Evolutionary conservation across 2,329 filamentous ascomycete genomes (phyloP).

Genomic region (Fusarium sulawesiense): DNA sequence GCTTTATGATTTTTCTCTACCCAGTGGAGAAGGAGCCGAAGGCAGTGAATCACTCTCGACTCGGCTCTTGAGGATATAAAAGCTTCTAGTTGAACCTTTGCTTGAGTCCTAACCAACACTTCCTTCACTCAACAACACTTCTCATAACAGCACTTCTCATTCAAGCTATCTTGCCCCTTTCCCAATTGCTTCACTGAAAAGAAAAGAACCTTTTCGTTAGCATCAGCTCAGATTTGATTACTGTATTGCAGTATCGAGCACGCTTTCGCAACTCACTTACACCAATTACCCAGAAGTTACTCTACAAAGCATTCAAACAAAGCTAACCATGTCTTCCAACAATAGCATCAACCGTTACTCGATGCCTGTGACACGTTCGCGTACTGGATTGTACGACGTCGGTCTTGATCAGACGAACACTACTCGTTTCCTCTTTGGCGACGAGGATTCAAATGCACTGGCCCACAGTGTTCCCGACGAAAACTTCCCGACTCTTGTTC

Average conservation of each 20-base stretch:
- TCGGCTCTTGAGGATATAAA: conserved; percentile 24
- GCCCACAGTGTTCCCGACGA: conserved; percentile 73
- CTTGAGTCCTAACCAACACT: neutral
- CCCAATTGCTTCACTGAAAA: neutral
- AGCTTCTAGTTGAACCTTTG: neutral
- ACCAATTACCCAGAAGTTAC: neutral
- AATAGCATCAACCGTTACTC: conserved; percentile 88
- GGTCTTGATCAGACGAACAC: conserved; percentile 86
- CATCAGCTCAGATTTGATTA: neutral
- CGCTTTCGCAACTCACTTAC: conserved; percentile 3
- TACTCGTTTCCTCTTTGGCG: conserved; percentile 85
- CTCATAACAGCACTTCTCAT: neutral
- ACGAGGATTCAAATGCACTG: conserved; percentile 72
- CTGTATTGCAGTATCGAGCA: neutral
- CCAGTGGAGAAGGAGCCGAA: conserved; percentile 16
- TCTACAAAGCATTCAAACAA: neutral
- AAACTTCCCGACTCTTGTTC: conserved; percentile 85
- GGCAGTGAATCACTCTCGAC: conserved; percentile 32
- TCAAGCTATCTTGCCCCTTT: neutral
- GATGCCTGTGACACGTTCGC: conserved; percentile 84
- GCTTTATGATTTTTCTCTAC: neutral
- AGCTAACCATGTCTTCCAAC: conserved; percentile 41
- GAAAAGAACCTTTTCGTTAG: neutral
- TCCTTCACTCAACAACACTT: conserved; percentile 2
- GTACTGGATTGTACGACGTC: conserved; percentile 74